Conservation (phyloP, 331 rosid genomes). For the Prunus yedoensis region DNA sequence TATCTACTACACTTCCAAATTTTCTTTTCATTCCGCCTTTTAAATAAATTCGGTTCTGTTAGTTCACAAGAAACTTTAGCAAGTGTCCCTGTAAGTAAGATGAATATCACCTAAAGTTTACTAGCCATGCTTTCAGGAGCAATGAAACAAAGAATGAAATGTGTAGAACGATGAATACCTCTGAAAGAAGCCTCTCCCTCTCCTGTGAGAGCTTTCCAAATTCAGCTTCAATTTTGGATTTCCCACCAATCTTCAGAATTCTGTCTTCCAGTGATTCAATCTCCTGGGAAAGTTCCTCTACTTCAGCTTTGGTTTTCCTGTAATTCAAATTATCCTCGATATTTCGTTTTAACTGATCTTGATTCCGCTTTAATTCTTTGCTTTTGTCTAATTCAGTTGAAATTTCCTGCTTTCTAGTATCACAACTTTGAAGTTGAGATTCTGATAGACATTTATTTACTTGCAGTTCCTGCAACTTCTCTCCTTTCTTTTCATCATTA, state of each 20-base stretch:
- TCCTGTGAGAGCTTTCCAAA: constrained; percentile 65
- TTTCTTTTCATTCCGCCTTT: neutral
- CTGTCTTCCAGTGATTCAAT: constrained; percentile 73
- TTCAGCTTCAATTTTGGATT: constrained; percentile 53
- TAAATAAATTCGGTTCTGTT: neutral
- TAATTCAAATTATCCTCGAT: constrained; percentile 80
- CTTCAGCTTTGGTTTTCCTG: constrained; percentile 76
- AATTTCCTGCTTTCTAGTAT: constrained; percentile 59
- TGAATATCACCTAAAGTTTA: neutral
- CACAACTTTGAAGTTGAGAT: constrained; percentile 63
- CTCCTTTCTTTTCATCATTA: constrained; percentile 61
- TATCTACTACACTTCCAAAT: neutral
- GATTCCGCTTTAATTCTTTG: constrained; percentile 50
- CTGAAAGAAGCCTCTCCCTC: constrained; percentile 80
- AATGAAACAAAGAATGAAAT: constrained; percentile 4
- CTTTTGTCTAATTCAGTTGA: constrained; percentile 55
- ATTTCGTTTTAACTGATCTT: constrained; percentile 61
- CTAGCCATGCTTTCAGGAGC: neutral
- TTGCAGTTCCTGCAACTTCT: constrained; percentile 65
- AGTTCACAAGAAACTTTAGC: neutral
- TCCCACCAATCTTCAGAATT: constrained; percentile 60
- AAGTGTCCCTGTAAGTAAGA: neutral
- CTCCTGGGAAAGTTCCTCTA: constrained; percentile 62
- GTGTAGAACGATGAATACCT: constrained; percentile 50
- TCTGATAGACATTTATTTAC: constrained; percentile 60